Conservation (phyloP, 257 asterid species). For the Salvia hispanica region DNA sequence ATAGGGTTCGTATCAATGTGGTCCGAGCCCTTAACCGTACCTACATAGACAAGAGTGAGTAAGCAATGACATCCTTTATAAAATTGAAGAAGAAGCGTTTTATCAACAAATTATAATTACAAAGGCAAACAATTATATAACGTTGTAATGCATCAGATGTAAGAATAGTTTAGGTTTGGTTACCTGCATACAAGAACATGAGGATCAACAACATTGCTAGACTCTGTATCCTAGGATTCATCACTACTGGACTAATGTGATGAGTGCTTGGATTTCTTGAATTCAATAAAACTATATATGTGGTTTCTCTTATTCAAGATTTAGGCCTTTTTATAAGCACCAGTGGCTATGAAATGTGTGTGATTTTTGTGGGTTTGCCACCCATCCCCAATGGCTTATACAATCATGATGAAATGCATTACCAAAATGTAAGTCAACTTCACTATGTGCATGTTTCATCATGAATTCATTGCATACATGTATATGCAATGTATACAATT, state of each 20-base stretch:
- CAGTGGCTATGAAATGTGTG: slow-evolving; percentile 32
- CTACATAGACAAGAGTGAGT: slow-evolving; percentile 29
- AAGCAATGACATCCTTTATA: background rate
- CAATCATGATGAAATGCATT: slow-evolving; percentile 70
- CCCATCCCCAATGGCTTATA: slow-evolving; percentile 40
- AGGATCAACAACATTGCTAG: slow-evolving; percentile 39
- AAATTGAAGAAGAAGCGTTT: too few relatives aligned
- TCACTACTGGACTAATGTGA: slow-evolving; percentile 11
- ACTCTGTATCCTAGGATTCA: slow-evolving; percentile 43
- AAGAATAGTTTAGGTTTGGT: too few relatives aligned
- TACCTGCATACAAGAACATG: slow-evolving; percentile 52
- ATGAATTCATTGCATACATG: background rate
- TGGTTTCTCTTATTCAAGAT: slow-evolving; percentile 21
- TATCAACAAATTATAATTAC: too few relatives aligned
- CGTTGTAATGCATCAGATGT: too few relatives aligned
- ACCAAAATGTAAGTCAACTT: slow-evolving; percentile 68
- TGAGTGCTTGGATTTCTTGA: background rate
- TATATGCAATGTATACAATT: background rate
- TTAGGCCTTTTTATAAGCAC: slow-evolving; percentile 47
- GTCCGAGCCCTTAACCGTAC: slow-evolving; percentile 35
- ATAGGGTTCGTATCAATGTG: slow-evolving; percentile 29
- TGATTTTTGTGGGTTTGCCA: slow-evolving; percentile 39
- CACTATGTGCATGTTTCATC: slow-evolving; percentile 48
- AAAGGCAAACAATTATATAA: too few relatives aligned
- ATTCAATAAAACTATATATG: slow-evolving; percentile 10